Evolutionary conservation across 2,329 filamentous ascomycete species (phyloP).

Genomic region (Colletotrichum theobromicola): DNA sequence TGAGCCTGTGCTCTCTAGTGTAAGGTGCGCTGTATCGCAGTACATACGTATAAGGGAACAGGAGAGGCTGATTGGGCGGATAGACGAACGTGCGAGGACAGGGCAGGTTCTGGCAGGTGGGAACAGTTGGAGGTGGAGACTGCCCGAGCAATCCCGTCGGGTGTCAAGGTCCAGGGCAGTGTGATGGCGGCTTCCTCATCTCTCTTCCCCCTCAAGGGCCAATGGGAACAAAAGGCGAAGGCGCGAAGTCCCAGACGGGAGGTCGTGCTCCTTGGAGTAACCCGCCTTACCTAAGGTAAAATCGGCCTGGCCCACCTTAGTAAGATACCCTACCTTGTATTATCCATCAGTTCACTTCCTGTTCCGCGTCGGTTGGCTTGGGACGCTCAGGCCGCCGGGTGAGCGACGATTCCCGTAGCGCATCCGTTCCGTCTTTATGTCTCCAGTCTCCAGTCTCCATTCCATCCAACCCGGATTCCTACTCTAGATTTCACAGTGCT

Average conservation of each 20-base stretch:
- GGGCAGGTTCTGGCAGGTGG: background rate
- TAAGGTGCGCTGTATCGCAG: too few relatives aligned
- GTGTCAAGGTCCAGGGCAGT: background rate
- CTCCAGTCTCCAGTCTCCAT: background rate
- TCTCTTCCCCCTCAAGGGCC: background rate
- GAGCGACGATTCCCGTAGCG: constrained; percentile 18
- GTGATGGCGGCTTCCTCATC: background rate
- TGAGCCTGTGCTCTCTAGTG: too few relatives aligned
- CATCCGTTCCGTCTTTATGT: background rate
- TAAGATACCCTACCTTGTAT: too few relatives aligned
- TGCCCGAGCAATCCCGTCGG: background rate
- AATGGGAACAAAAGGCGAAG: background rate
- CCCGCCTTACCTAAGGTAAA: background rate
- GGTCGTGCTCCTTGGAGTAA: constrained; percentile 9
- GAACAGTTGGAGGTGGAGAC: background rate
- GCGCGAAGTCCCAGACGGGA: background rate
- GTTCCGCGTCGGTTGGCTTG: background rate
- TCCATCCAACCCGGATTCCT: too few relatives aligned
- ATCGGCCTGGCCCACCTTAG: background rate
- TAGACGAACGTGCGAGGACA: background rate
- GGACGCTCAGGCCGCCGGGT: constrained; percentile 17
- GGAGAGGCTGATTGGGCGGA: background rate
- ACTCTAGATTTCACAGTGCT: background rate
- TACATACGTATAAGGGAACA: background rate
- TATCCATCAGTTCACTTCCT: background rate